Percentiles rank a stretch among this genome's conserved stretches.
Conservation (phyloP, 257 asterid species). For the Cruciata laevipes region DNA sequence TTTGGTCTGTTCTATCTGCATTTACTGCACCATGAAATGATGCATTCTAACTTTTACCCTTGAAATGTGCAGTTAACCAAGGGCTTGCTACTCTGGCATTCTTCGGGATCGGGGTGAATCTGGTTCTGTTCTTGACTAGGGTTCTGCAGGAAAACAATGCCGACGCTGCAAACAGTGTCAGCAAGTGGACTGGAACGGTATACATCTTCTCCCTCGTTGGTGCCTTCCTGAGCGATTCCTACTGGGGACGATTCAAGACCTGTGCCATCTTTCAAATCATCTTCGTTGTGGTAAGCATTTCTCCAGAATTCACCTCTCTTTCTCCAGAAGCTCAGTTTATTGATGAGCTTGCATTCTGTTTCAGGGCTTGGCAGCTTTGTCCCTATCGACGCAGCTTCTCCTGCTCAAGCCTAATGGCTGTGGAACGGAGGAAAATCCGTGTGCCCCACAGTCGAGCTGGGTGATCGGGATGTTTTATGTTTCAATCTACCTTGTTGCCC, state of each 20-base stretch:
- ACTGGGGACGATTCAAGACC: constrained; percentile 91
- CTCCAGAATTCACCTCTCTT: background rate
- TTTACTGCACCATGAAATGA: no score
- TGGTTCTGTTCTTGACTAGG: constrained; percentile 81
- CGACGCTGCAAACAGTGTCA: constrained; percentile 83
- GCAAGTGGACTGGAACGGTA: constrained; percentile 98
- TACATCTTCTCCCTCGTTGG: constrained; percentile 96
- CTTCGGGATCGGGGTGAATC: constrained; percentile 89
- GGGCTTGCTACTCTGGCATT: constrained; percentile 92
- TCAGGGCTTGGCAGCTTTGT: constrained; percentile 68
- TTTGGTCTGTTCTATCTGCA: background rate
- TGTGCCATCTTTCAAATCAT: constrained; percentile 80
- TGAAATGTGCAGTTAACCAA: constrained; percentile 62
- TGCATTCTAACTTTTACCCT: background rate
- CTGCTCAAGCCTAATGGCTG: constrained; percentile 74
- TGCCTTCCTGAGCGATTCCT: constrained; percentile 89
- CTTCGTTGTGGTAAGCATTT: constrained; percentile 56
- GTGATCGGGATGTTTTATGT: constrained; percentile 61
- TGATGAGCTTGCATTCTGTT: background rate
- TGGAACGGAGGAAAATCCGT: constrained; percentile 44
- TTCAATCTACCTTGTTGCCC: constrained; percentile 75
- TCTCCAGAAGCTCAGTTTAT: background rate
- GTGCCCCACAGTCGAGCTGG: constrained; percentile 58
- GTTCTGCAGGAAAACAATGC: constrained; percentile 80
- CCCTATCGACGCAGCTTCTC: constrained; percentile 53